Conservation (phyloP, 306 rosid species). For the Argentina anserina region DNA sequence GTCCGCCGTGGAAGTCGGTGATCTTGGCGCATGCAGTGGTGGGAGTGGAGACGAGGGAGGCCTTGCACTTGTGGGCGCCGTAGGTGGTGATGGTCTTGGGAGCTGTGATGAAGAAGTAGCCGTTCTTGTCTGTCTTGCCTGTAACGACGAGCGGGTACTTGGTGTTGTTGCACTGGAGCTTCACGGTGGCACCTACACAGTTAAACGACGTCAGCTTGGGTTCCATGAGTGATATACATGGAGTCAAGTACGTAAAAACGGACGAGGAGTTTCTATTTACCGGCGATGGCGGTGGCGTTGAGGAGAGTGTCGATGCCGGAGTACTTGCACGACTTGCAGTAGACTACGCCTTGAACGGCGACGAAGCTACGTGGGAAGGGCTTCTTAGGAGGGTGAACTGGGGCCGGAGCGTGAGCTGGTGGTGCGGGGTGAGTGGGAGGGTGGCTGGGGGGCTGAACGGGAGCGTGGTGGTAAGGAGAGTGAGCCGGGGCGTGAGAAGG, state of each 20-base stretch:
- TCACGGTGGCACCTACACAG: constrained; percentile 58
- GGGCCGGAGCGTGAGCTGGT: constrained; percentile 20
- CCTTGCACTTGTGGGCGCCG: constrained; percentile 70
- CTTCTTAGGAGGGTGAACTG: constrained; percentile 12
- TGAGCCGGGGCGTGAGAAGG: background rate
- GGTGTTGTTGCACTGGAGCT: constrained; percentile 67
- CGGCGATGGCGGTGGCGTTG: constrained; percentile 54
- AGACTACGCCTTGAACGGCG: constrained; percentile 90
- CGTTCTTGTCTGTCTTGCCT: constrained; percentile 58
- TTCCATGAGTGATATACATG: background rate
- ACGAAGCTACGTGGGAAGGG: constrained; percentile 49
- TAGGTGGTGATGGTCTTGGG: constrained; percentile 57
- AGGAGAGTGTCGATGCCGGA: constrained; percentile 51
- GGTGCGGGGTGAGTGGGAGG: background rate
- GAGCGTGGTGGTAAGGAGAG: constrained; percentile 26
- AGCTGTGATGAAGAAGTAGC: constrained; percentile 66
- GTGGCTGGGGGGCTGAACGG: constrained; percentile 15
- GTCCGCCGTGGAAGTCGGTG: constrained; percentile 54
- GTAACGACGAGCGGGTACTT: constrained; percentile 32
- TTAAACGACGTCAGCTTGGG: background rate
- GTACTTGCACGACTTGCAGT: constrained; percentile 69
- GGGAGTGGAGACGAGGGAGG: constrained; percentile 46
- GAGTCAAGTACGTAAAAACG: too few relatives aligned
- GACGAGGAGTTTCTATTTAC: constrained; percentile 26
- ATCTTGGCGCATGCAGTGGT: constrained; percentile 37